Evolutionary conservation across 495 filamentous ascomycete genomes (phyloP), one percentile per base, ranked within the genome.

Genomic region (Tetracladium marchalianum): DNA sequence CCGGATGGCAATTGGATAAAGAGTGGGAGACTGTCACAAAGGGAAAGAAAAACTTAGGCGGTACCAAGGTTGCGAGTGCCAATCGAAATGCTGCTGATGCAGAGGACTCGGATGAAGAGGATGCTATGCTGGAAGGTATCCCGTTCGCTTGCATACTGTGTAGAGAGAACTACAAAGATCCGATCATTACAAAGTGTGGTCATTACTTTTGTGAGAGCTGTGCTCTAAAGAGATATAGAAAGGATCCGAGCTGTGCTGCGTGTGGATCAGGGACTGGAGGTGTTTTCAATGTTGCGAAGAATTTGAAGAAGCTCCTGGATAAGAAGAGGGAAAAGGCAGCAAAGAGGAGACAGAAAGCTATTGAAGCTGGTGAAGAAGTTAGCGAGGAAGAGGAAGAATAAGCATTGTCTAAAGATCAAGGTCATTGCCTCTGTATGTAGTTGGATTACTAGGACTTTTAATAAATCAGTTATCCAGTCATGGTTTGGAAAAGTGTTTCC

Each of bases 111-210:
- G 84, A 81, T 13, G 77, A 80, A 2, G 85, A 92, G 48, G 85
- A 87, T 50, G 81, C 78, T 17, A 62, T 86, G 60, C 64, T 95
- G 27, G 84, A 93, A 60, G 83, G 78, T 47, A 95, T 97, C 27
- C 92, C 92, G 0, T 98, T 97, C 59, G 87, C 80, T n/a, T 98
- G 92, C 58, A 79, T 96, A 50, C 86, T 97, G 47, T 98, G 92
- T 69, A 79, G 79, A 57, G 77, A 78, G 35, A 64, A 80, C 8
- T 98, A 98, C 63, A 82, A 80, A 53, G 68, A 78, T 39, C 89
- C 92, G 1, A 80, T 97, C 15, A 68, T 90, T 11, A 98, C 92
- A 31, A 84, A 85, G 52, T 97, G 93, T 48, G 82, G 87, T 4
- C 93, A 97, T 62, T 97, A 96, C 57, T 98, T 97, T 52, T 98